Conservation (phyloP, 106 monocot species). For the Acorus calamus region DNA sequence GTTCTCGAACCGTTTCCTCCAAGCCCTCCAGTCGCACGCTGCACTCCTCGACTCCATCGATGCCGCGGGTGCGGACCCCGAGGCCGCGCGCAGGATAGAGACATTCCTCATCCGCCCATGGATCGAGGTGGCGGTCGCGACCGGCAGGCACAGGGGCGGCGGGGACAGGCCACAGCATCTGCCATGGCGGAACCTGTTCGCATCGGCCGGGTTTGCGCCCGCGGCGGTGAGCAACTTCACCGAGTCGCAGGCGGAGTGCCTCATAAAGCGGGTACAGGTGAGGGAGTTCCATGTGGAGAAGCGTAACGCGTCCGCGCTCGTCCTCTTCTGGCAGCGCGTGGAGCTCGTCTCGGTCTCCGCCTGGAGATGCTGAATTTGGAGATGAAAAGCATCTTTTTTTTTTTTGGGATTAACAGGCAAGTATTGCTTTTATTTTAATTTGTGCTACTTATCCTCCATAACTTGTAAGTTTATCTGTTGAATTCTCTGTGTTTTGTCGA, state of each 20-base stretch:
- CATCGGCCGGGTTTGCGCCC: conserved; percentile 47
- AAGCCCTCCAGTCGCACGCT: conserved; percentile 42
- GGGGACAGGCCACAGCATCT: conserved; percentile 27
- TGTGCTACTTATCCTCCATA: too few relatives aligned
- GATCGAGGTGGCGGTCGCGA: conserved; percentile 32
- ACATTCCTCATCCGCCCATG: conserved; percentile 60
- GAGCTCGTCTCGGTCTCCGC: conserved; percentile 77
- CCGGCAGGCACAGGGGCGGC: conserved; percentile 24
- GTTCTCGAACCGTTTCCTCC: conserved; percentile 59
- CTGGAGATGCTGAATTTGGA: conserved; percentile 61
- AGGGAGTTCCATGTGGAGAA: conserved; percentile 83
- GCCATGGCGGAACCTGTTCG: conserved; percentile 44
- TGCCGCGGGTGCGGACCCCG: conserved; percentile 42
- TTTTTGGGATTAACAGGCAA: too few relatives aligned
- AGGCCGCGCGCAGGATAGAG: conserved; percentile 59
- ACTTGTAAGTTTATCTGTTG: too few relatives aligned
- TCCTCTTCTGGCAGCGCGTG: conserved; percentile 68
- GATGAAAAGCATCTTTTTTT: too few relatives aligned
- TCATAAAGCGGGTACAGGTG: conserved; percentile 78
- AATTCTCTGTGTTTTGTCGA: too few relatives aligned
- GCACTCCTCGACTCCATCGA: conserved; percentile 84
- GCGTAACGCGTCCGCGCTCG: conserved; percentile 36
- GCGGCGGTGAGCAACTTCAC: conserved; percentile 79
- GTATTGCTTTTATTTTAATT: too few relatives aligned
- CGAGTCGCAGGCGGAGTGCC: conserved; percentile 83